These are phyloP conservation scores for Cryphonectria radicalis DNA, from an alignment of 2,329 filamentous ascomycete species.

Conservation along the genomic window DNA sequence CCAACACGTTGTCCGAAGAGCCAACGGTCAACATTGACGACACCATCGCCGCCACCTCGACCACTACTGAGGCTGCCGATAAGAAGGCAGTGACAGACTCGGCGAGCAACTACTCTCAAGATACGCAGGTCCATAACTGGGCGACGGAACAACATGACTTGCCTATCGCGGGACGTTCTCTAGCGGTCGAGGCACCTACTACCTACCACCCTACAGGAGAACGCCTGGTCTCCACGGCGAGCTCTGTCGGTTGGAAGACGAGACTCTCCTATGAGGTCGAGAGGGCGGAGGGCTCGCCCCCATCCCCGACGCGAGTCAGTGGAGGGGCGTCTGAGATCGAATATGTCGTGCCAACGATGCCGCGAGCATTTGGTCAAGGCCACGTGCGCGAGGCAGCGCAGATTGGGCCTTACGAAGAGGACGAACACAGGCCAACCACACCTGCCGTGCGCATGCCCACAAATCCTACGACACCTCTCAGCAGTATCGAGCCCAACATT, in stretches of 20 bases:
- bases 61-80: constrained; percentile 43
- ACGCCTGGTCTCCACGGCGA: constrained; percentile 46
- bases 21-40: constrained; percentile 16
- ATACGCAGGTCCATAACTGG: constrained; percentile 33
- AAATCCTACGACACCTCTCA: constrained; percentile 31
- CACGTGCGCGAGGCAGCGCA: constrained; percentile 46
- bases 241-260: constrained; percentile 51
- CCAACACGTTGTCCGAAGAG: background rate
- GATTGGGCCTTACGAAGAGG: constrained; percentile 39
- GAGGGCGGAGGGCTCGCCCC: constrained; percentile 37
- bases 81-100: constrained; percentile 43
- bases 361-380: constrained; percentile 33
- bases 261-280: constrained; percentile 46
- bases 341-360: constrained; percentile 32
- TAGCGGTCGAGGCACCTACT: constrained; percentile 32
- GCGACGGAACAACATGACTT: constrained; percentile 21
- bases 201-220: constrained; percentile 39
- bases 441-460: constrained; percentile 30
- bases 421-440: constrained; percentile 25
- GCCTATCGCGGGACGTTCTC: background rate
- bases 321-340: constrained; percentile 36
- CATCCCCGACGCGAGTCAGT: constrained; percentile 32
- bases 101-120: constrained; percentile 55
- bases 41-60: background rate
- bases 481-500: constrained; percentile 33